Base-by-base conservation (phyloP, 2,329 filamentous ascomycete genomes). In the Lithohypha guttulata region DNA sequence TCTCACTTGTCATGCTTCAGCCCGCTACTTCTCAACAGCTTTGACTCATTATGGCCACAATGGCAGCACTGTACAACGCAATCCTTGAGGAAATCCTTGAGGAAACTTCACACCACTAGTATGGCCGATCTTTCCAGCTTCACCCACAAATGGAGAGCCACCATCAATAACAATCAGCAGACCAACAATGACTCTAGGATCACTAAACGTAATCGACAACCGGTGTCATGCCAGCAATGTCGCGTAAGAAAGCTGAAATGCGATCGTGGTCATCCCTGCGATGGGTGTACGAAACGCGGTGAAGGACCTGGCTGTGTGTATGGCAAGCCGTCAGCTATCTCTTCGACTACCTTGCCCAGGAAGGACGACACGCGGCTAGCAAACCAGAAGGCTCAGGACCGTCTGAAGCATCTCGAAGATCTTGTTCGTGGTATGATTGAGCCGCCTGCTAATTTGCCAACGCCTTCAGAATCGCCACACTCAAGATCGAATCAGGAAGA, bases 161-260 rank as follows among this genome's bases (percentile, higher is more conserved):
- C 85, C 80, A 25, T 84, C 79, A 42, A 81, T 78, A 28, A 82
- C 83, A 4, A 91, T 84, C n/a, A 77, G 68, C 46, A 21, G 14
- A 77, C 83, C 38, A 81, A 87, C 51, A 93, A 81, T 54, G 40
- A 43, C 43, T n/a, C n/a, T n/a, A 50, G 49, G 33, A 81, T 95
- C 44, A 79, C 85, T 50, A 93, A 91, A 66, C 77, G 89, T 57
- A 95, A 95, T 55, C 73, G 89, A 44, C 81, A 95, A 11, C 89
- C 89, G 33, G 69, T 96, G 29, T 94, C 55, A 18, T 57, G 55
- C 34, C 43, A 45, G 13, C 47, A 48, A n/a, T 65, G 62, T 50
- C 56, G 61, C 20, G 52, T 55, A 11, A 58, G 61, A 32, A 65
- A 64, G 42, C 60, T 65, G 40, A 65, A 61, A 52, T 65, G 62